Base-by-base conservation (phyloP, 306 rosid species). In the Hippophae gyantsensis region DNA sequence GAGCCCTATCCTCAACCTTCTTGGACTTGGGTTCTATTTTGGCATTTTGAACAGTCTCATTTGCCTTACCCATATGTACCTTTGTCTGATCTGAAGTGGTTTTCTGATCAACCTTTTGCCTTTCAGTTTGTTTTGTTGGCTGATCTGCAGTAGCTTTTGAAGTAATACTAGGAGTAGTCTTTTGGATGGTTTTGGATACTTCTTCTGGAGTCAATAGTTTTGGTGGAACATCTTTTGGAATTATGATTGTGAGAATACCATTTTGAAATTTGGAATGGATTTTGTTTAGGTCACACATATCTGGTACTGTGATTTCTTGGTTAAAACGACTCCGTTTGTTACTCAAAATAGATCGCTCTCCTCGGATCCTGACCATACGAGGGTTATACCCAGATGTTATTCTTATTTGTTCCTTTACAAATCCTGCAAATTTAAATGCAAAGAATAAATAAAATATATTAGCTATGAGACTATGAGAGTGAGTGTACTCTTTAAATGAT, bases 181-280 rank as follows among this genome's bases (percentile, higher is more conserved):
- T 4, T 32, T 2, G 38, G 38, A 32, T 32, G 73, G 32, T 68
- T 14, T 70, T 42, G 51, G 48, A 1, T 68, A 48, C 61, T 13
- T 47, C 10, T 9, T 10, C 50, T 46, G 44, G 50, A 58, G 61
- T 14, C 70, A 68, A 25, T 52, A 10, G 48, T 54, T 47, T 60
- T 66, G 74, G 40, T 26, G 42, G 8, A 11, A 46, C 50, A 3
- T 46, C 50, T 13, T 46, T 46, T 46, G 50, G n/a, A 0, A 46
- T 9, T 9, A 10, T 46, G 13, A 46, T 13, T 3, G 50, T 46
- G 50, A 46, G 50, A 10, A 6, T 46, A 10, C 50, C 50, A 46
- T 46, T 10, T 2, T 46, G 50, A 13, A 46, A 46, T 46, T 46
- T 46, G 50, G 13, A 9, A 1, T 46, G 50, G 13, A 46, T 13